Evolutionary conservation across 2,329 filamentous ascomycete species (phyloP), one percentile per base, ranked within the genome.

Genomic region (Sarocladium strictum): DNA sequence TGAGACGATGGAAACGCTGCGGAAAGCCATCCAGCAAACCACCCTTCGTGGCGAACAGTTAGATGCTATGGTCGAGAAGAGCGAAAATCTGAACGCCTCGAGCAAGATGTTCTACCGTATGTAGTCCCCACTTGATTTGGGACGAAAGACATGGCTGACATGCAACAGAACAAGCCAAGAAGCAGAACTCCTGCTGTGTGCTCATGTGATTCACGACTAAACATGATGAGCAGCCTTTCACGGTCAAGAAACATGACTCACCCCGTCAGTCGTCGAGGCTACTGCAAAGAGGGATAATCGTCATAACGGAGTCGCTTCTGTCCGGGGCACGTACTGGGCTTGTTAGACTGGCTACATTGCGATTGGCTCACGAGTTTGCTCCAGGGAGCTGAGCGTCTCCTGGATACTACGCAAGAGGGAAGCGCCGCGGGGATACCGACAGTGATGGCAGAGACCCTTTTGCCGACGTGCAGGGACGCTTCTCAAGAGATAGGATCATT

Each of bases 51-150:
- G 92, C 40, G 92, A 97, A 83, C 97, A 97, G 81, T 90, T 99
- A 62, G 93, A 97, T 67, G 89, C 88, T 64, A 74, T 99, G 63
- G 93, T 97, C 45, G 86, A 86, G 60, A 97, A 97, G 83, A 96
- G 90, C 65, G 90, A 96, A 64, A 90, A 86, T 12, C 73, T 99
- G 65, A 96, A 90, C 72, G 83, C 84, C 51, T 89, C 94, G 78
- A 96, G 90, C 76, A 97, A 96, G 81, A 93, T 95, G 87, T 99
- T 99, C 71, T 97, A 97, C 72, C 90, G 87, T 87, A 71, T 64
- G 79, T 74, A 21, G 6, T 15, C n/a, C 29, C 35, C 49, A 7
- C 26, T 6, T 24, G 21, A 11, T 17, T 10, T 53, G 33, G 6
- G 27, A 32, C 11, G 35, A 24, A 53, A 38, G n/a, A 37, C 5